Evolutionary conservation across 805 yeast species (phyloP).

Genomic region (Ogataea allantospora): DNA sequence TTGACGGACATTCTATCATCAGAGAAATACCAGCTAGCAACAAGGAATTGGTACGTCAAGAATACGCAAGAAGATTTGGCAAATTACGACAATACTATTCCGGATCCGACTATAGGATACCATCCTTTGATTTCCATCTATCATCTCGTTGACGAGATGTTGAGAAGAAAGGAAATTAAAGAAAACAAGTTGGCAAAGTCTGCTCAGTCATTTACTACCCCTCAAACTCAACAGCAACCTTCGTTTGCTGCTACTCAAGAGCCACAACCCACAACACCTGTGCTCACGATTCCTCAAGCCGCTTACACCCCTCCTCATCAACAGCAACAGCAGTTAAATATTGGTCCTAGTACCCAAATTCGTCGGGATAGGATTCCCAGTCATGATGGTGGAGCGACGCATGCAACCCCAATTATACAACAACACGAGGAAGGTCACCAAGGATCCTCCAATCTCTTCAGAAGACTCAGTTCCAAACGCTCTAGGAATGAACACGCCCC

Average conservation of each 20-base stretch:
- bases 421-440: conserved; percentile 16
- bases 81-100: conserved; percentile 31
- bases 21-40: conserved; percentile 61
- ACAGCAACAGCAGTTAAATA: conserved; percentile 26
- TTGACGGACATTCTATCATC: conserved; percentile 59
- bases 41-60: conserved; percentile 57
- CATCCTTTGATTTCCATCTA: conserved; percentile 90
- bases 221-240: conserved; percentile 17
- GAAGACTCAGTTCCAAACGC: conserved; percentile 35
- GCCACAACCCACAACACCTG: conserved; percentile 26
- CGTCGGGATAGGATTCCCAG: conserved; percentile 16
- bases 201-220: conserved; percentile 15
- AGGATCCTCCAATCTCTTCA: conserved; percentile 29
- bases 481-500: conserved; percentile 17
- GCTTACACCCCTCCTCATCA: conserved; percentile 42
- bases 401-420: conserved; percentile 17
- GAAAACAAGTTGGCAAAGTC: conserved; percentile 40
- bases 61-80: conserved; percentile 32
- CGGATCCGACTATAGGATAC: conserved; percentile 82
- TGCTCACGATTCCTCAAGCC: conserved; percentile 37
- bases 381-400: conserved; percentile 14
- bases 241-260: conserved; percentile 13
- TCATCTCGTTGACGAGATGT: conserved; percentile 81
- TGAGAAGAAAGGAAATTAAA: conserved; percentile 64
- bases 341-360: conserved; percentile 23